phyloP scores from a whole-genome alignment of 2,329 filamentous ascomycete species.

The Talaromyces sp. region DNA sequence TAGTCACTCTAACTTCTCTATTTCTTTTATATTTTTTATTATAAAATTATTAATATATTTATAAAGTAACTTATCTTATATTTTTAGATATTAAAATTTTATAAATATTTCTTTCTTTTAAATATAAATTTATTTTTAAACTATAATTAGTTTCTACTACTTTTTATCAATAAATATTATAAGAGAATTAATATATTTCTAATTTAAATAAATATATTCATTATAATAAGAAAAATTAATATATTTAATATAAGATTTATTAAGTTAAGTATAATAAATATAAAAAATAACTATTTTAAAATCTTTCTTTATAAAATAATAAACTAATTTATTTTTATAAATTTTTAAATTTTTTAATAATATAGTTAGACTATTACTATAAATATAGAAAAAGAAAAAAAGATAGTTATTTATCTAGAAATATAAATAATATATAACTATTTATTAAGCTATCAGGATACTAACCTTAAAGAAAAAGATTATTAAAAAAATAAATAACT shows the following conservation, averaged over 20 bases:
- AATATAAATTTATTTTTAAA: not conserved
- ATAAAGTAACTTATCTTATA: not conserved
- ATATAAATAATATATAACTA: not conserved
- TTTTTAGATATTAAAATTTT: not conserved
- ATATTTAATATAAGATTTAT: not conserved
- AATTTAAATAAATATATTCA: not conserved
- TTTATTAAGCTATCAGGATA: not conserved
- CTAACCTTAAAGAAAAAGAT: not conserved
- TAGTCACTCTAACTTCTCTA: not conserved
- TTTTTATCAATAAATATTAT: not conserved
- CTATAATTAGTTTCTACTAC: not conserved
- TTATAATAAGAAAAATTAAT: not conserved
- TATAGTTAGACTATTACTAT: not conserved
- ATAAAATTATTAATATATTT: not conserved
- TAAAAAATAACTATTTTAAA: not conserved
- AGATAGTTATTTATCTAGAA: not conserved
- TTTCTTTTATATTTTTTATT: not conserved
- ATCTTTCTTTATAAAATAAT: not conserved
- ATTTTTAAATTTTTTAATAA: not conserved
- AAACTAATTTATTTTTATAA: not conserved
- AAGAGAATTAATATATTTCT: no score
- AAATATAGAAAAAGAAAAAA: not conserved
- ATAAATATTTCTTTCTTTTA: conserved; percentile 4
- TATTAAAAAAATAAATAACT: not conserved
- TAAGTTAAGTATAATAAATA: not conserved